These are phyloP conservation scores for Chaetomium sp. DNA, from an alignment of 2,329 filamentous ascomycete species.

Conservation along the genomic window DNA sequence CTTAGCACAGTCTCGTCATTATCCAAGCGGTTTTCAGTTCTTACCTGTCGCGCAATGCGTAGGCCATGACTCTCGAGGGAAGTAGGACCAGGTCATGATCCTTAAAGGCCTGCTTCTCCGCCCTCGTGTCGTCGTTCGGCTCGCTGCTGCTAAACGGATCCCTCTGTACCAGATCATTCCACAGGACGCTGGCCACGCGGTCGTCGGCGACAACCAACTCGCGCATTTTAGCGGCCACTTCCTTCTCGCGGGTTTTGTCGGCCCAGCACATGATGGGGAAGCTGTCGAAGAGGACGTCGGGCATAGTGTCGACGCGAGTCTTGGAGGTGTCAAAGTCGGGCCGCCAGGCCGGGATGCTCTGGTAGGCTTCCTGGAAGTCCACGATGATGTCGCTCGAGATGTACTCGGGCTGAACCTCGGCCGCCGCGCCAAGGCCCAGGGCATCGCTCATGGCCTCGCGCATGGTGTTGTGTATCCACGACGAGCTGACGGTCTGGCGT, in stretches of 20 bases:
- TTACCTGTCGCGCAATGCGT: background rate
- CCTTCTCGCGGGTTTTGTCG: background rate
- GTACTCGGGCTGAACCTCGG: background rate
- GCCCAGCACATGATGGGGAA: background rate
- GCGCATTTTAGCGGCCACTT: background rate
- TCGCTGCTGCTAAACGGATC: background rate
- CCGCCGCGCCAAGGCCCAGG: background rate
- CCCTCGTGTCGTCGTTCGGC: background rate
- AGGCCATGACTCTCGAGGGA: background rate
- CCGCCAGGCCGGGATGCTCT: background rate
- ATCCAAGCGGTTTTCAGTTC: background rate
- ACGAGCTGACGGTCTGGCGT: background rate
- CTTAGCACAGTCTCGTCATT: background rate
- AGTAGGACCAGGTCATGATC: background rate
- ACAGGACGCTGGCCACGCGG: background rate
- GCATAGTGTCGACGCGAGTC: background rate
- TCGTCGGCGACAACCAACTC: background rate
- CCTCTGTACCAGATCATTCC: background rate
- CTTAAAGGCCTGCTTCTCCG: background rate
- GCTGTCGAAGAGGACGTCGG: background rate
- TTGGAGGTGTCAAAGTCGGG: background rate
- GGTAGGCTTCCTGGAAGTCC: background rate
- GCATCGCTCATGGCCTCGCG: background rate
- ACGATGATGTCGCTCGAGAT: background rate
- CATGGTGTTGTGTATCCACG: background rate